A percentile compares a stretch with the other conserved stretches of the same genome.
phyloP scores from a whole-genome alignment of 441 rosid genomes.

The Jatropha podagrica region DNA sequence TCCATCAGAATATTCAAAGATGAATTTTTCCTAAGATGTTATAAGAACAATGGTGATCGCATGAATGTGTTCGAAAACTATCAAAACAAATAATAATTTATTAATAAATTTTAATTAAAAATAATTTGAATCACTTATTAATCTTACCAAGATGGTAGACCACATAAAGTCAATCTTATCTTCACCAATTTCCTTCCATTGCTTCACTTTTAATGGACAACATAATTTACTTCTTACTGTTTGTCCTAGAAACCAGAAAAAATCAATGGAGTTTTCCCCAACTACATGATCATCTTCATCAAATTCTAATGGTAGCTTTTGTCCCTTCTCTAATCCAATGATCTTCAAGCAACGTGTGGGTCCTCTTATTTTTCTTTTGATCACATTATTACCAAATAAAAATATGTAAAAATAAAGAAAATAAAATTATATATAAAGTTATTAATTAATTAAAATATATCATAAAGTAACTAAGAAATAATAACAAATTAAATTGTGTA shows the following conservation, averaged over 20 bases:
- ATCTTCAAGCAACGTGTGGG: too few relatives aligned
- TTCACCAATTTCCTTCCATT: not conserved
- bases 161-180: not conserved
- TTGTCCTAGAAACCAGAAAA: constrained; percentile 2
- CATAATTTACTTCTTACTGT: not conserved
- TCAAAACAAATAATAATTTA: too few relatives aligned
- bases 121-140: not conserved
- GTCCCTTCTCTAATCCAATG: too few relatives aligned
- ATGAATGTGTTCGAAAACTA: too few relatives aligned
- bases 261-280: not conserved
- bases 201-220: not conserved
- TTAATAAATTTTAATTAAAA: not conserved
- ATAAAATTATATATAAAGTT: too few relatives aligned
- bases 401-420: too few relatives aligned
- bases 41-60: too few relatives aligned
- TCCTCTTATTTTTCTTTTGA: too few relatives aligned
- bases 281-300: not conserved
- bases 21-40: too few relatives aligned
- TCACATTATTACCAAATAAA: too few relatives aligned
- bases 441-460: too few relatives aligned
- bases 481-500: not conserved
- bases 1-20: too few relatives aligned
- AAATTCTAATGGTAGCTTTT: not conserved
- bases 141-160: not conserved
- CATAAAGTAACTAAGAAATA: not conserved